phyloP scores from a whole-genome alignment of 495 filamentous ascomycete genomes.

The Neurospora sp. region DNA sequence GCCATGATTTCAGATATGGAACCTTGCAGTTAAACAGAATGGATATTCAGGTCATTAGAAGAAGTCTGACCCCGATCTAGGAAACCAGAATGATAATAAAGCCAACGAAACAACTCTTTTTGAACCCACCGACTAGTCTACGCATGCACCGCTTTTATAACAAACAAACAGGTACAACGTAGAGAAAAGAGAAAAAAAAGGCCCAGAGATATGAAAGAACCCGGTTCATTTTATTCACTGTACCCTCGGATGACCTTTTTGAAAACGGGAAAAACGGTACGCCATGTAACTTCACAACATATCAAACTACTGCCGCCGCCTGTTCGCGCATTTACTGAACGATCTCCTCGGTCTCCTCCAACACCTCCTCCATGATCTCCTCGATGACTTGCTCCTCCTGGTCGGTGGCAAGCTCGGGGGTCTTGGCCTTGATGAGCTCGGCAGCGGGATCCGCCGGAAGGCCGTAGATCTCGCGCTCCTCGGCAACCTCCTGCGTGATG shows the following conservation, averaged over 20 bases:
- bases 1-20: neutral
- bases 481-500: constrained; percentile 60
- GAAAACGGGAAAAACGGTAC: neutral
- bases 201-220: neutral
- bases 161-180: neutral
- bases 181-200: neutral
- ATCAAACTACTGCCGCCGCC: neutral
- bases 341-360: constrained; percentile 84
- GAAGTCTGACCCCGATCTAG: neutral
- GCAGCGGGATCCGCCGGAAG: constrained; percentile 54
- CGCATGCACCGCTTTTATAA: neutral
- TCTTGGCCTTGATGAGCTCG: constrained; percentile 41
- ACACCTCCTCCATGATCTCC: constrained; percentile 87
- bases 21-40: neutral
- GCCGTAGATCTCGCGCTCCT: constrained; percentile 60
- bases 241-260: neutral
- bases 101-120: neutral
- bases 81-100: neutral
- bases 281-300: neutral
- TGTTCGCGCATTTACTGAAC: constrained; percentile 16
- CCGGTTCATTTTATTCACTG: neutral
- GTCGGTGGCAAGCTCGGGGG: constrained; percentile 36
- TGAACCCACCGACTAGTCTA: neutral
- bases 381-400: constrained; percentile 66
- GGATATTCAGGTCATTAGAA: neutral